Evolutionary conservation across 257 asterid species (phyloP), one percentile per base, ranked within the genome.

Genomic region (Nicotiana attenuata): DNA sequence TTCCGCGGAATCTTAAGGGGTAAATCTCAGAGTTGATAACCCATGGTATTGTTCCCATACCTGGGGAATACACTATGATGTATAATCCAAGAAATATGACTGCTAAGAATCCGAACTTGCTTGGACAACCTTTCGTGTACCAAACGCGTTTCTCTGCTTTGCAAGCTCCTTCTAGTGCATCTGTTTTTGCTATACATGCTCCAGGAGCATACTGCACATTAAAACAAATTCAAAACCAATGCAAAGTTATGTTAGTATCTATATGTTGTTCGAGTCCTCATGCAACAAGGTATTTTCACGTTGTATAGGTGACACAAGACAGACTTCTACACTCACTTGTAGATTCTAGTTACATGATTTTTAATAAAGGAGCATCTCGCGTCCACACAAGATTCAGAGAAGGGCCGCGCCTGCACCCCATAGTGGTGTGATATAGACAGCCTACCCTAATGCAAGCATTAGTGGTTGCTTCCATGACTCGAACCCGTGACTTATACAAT

Each of bases 41-140:
- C 84, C 84, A 83, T 5, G 83, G 83, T 6, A 69, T 78, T 15
- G 85, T 78, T 47, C 85, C 85, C 85, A 83, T 83, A 55, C 85
- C 85, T 2, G 85, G 85, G 9, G 85, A 65, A 26, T 83, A 83
- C 22, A 76, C 53, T 77, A 83, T 78, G 69, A 83, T 83, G 56
- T 83, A 83, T 59, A 78, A 14, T 2, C 57, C 83, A 0, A 83
- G 80, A 50, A 83, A 80, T n/a, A 83, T 3, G 41, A 83, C 85
- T 13, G 85, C 83, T 3, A 83, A 65, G 65, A 78, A 16, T 2
- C 85, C 83, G 3, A 83, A 78, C 33, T 78, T 77, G 64, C 67
- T 66, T 3, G 85, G 85, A 57, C 85, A 83, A 33, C 85, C 85
- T 60, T 83, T 15, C 0, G 82, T 83, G 79, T 78, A 78, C 85